phyloP scores from a whole-genome alignment of 1,139 yeast genomes.

The Pneumocystis canis region DNA sequence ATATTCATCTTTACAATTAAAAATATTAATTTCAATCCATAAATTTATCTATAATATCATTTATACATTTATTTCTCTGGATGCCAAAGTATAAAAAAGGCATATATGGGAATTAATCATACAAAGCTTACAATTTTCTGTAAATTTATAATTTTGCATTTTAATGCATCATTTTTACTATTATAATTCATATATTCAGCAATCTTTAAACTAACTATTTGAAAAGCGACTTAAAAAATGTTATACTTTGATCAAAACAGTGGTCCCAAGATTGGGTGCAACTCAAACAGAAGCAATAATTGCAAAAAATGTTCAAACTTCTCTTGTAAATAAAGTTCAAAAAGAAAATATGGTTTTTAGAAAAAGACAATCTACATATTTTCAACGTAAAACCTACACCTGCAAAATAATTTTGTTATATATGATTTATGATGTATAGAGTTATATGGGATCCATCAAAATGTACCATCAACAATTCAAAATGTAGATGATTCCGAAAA shows the following conservation, averaged over 20 bases:
- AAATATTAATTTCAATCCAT: no score
- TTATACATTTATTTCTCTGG: no score
- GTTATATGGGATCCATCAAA: constrained; percentile 5
- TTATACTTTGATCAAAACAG: constrained; percentile 57
- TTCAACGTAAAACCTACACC: constrained; percentile 38
- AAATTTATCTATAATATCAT: no score
- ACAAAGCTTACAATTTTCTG: no score
- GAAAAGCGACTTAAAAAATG: constrained; percentile 50
- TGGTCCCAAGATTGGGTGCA: constrained; percentile 24
- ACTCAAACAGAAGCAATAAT: constrained; percentile 41
- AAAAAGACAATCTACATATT: constrained; percentile 74
- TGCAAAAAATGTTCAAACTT: constrained; percentile 66
- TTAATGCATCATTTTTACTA: background rate
- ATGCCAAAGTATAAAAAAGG: no score
- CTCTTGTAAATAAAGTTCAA: constrained; percentile 74
- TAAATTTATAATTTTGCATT: no score
- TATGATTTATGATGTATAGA: background rate
- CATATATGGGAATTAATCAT: no score
- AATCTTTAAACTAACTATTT: background rate
- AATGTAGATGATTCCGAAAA: constrained; percentile 1
- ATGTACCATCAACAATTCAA: constrained; percentile 1
- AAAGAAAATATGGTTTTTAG: constrained; percentile 62
- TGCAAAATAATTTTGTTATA: background rate
- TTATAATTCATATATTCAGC: background rate
- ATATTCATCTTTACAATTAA: no score